Percentiles rank a stretch among this genome's conserved stretches.
Conservation (phyloP, 208 protist genomes). For the Porcisia deanei region DNA sequence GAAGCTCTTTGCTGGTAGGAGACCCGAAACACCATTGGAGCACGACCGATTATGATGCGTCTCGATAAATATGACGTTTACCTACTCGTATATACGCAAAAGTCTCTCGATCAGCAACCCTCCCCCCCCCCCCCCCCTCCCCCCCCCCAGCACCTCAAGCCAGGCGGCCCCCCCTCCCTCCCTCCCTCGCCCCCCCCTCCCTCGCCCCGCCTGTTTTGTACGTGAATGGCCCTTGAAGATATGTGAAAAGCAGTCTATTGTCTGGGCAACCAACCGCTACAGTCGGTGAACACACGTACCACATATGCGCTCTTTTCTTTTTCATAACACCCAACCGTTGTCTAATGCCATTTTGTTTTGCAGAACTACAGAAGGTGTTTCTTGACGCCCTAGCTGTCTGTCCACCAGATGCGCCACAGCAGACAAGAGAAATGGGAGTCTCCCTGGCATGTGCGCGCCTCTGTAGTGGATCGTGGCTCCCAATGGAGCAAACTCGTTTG, state of each 20-base stretch:
- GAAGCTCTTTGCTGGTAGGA: too few relatives aligned
- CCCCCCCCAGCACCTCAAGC: too few relatives aligned
- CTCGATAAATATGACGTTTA: too few relatives aligned
- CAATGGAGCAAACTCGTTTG: conserved; percentile 22
- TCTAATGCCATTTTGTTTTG: conserved; percentile 14
- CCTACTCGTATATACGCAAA: too few relatives aligned
- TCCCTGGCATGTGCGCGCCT: conserved; percentile 21
- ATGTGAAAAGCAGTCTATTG: background rate
- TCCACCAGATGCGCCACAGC: background rate
- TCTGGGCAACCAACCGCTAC: too few relatives aligned
- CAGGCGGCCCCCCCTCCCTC: too few relatives aligned
- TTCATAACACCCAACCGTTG: background rate
- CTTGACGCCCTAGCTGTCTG: conserved; percentile 17
- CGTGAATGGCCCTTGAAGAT: background rate
- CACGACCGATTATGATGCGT: too few relatives aligned
- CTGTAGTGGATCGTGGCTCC: conserved; percentile 28
- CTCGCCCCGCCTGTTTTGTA: background rate
- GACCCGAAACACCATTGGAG: too few relatives aligned
- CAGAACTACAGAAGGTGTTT: conserved; percentile 11
- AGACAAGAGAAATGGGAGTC: conserved; percentile 20
- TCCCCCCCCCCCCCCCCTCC: too few relatives aligned
- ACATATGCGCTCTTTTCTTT: background rate
- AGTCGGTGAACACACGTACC: background rate
- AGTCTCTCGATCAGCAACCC: too few relatives aligned
- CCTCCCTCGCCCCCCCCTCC: background rate